Base-by-base conservation (phyloP, 164 flowering plant genomes). In the Saururus chinensis region DNA sequence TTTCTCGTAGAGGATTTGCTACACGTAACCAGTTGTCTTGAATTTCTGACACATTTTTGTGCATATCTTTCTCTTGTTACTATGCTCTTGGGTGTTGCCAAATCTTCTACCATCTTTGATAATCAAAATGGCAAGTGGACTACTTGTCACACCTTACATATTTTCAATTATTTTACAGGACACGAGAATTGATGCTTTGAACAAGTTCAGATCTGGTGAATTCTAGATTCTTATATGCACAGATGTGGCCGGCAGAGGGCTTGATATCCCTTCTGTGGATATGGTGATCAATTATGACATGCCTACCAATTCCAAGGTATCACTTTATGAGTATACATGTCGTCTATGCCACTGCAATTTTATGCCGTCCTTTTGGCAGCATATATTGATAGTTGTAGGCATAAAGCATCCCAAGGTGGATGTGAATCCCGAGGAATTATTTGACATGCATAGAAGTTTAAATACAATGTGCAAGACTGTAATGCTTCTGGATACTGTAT, bases 171-270 rank as follows among this genome's bases (percentile, higher is more conserved):
- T 66, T 40, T 72, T 61, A 56, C 81, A 89, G 98, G 60, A 84
- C 21, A 92, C 88, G 66, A 81, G 98, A 71, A 81, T 88, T 63
- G 96, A 88, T 53, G 92, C 96, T 45, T 71, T 92, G 53, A 88
- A 89, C 79, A 78, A 81, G 75, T 92, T 92, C 74, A 92, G 88
- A 75, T 83, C 92, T 24, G 96, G 98, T 61, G 95, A 89, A 51
- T 92, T 87, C 65, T 88, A 83, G 64, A 76, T 88, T 65, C 93
- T 92, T 52, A 69, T 92, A 12, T 85, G 92, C 79, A 92, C 98
- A 51, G 96, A 92, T 75, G 96, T 92, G 67, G 98, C 96, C 22
- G 84, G 98, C 68, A 84, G 96, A 74, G 98, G 96, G 40, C 93
- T 92, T 56, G 98, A 92, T 82, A 89, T 92, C 76, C 93, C 96